These are phyloP conservation scores for Cicer chorassanicum DNA, from an alignment of 306 rosid species.

Conservation along the genomic window DNA sequence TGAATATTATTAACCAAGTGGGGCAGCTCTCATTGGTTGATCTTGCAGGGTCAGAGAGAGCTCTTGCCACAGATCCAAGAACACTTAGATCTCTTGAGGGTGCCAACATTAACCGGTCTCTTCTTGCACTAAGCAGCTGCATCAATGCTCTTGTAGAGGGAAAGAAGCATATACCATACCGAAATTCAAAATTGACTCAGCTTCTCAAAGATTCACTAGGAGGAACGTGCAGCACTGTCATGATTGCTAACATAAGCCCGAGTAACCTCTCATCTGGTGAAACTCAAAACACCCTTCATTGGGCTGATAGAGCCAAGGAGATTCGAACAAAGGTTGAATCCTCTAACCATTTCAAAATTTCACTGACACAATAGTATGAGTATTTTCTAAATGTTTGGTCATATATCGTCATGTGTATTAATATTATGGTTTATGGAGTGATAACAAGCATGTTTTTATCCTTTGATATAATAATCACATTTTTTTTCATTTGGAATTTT, in stretches of 20 bases:
- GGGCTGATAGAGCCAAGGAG: constrained; percentile 96
- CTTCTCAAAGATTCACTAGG: constrained; percentile 94
- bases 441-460: neutral
- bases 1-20: constrained; percentile 66
- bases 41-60: constrained; percentile 98
- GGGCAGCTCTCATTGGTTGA: constrained; percentile 92
- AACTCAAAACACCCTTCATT: constrained; percentile 92
- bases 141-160: constrained; percentile 94
- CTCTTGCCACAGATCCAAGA: constrained; percentile 92
- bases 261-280: constrained; percentile 83
- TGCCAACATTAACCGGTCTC: constrained; percentile 91
- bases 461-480: neutral
- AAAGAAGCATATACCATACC: constrained; percentile 87
- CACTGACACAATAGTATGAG: constrained; percentile 8
- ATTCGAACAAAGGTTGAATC: neutral
- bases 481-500: neutral
- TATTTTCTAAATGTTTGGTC: constrained; percentile 5
- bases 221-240: constrained; percentile 84
- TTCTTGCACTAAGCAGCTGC: constrained; percentile 90
- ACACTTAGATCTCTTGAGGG: constrained; percentile 92
- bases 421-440: neutral
- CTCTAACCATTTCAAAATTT: constrained; percentile 34
- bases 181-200: constrained; percentile 91
- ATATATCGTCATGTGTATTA: neutral
- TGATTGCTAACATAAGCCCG: constrained; percentile 97